These are phyloP conservation scores for Coprinopsis cinerea DNA, from an alignment of 768 basidiomycete species.

Conservation along the genomic window DNA sequence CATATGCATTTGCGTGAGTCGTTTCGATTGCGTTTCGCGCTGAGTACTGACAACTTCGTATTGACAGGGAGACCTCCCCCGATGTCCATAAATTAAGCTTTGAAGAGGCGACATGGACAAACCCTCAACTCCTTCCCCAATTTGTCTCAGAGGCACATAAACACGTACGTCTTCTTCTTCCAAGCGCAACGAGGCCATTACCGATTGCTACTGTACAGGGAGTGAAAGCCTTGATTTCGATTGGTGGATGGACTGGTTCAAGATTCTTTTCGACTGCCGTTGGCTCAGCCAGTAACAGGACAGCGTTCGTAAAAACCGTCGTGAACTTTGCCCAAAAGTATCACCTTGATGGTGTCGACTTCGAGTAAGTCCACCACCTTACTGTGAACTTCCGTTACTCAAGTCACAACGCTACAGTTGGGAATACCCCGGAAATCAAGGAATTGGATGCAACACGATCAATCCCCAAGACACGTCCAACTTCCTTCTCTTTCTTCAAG, in stretches of 20 bases:
- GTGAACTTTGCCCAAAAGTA: slow-evolving; percentile 45
- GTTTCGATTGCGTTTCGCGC: background rate
- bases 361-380: slow-evolving; percentile 32
- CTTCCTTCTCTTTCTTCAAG: slow-evolving; percentile 73
- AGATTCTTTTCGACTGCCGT: slow-evolving; percentile 58
- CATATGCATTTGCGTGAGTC: slow-evolving; percentile 69
- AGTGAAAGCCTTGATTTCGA: slow-evolving; percentile 51
- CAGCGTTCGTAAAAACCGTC: slow-evolving; percentile 58
- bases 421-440: slow-evolving; percentile 76
- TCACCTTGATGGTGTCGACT: slow-evolving; percentile 53
- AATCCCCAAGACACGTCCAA: slow-evolving; percentile 64
- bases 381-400: background rate
- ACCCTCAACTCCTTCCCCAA: slow-evolving; percentile 43
- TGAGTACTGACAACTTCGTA: background rate
- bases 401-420: slow-evolving; percentile 66
- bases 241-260: slow-evolving; percentile 72
- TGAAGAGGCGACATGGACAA: slow-evolving; percentile 29
- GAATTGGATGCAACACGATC: slow-evolving; percentile 67
- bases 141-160: slow-evolving; percentile 48
- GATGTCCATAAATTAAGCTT: slow-evolving; percentile 31
- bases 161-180: slow-evolving; percentile 26
- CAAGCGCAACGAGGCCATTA: background rate
- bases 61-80: slow-evolving; percentile 9
- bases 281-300: slow-evolving; percentile 51
- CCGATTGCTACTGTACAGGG: slow-evolving; percentile 27